These are phyloP conservation scores for Ceratobasidium sp. DNA, from an alignment of 1,284 basidiomycete species.

Conservation along the genomic window DNA sequence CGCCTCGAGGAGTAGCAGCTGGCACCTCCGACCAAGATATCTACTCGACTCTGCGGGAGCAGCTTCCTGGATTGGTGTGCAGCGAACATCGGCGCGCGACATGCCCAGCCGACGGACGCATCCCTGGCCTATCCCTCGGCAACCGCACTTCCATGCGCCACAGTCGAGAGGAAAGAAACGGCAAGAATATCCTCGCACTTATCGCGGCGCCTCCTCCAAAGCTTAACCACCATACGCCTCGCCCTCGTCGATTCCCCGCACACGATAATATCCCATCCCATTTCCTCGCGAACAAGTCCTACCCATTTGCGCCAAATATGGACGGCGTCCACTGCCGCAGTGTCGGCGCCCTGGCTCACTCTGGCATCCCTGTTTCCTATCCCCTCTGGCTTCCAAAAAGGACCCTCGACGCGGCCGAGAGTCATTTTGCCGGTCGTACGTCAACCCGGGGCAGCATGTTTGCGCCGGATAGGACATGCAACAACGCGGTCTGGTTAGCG, in stretches of 20 bases:
- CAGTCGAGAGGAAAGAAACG: constrained; percentile 41
- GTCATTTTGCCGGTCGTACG: constrained; percentile 41
- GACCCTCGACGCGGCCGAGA: constrained; percentile 83
- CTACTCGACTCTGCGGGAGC: constrained; percentile 93
- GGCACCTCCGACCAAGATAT: constrained; percentile 88
- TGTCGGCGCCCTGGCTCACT: constrained; percentile 75
- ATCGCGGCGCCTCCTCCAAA: constrained; percentile 71
- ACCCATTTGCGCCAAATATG: constrained; percentile 87
- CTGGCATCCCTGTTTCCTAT: constrained; percentile 82
- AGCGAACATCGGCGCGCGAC: constrained; percentile 86
- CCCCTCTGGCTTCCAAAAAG: constrained; percentile 97
- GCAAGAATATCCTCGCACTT: constrained; percentile 45
- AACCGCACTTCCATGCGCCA: constrained; percentile 51
- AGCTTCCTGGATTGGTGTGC: constrained; percentile 99
- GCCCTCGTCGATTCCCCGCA: constrained; percentile 95
- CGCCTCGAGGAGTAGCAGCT: constrained; percentile 87
- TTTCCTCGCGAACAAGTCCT: constrained; percentile 87
- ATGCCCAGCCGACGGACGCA: constrained; percentile 47
- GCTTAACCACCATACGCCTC: constrained; percentile 88
- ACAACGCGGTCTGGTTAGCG: constrained; percentile 92
- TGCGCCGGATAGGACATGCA: constrained; percentile 61
- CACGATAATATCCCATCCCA: constrained; percentile 92
- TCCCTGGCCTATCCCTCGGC: constrained; percentile 55
- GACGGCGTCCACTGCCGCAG: constrained; percentile 88
- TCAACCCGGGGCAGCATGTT: constrained; percentile 7